Base-by-base conservation (phyloP, 768 basidiomycete species). In the Pulveroboletus sp. region DNA sequence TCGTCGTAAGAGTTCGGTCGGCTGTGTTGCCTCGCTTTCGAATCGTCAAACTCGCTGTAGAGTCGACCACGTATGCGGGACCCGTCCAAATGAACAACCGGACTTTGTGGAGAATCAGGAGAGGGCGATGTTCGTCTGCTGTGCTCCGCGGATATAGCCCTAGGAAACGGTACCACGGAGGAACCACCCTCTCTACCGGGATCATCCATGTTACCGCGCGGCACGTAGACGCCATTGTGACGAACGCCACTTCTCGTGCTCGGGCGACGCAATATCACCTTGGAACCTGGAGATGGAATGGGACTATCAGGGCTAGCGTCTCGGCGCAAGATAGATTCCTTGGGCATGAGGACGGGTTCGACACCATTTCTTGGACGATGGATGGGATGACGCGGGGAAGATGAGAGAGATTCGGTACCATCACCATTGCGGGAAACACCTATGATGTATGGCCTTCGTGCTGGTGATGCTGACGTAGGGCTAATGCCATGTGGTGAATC, bases 1-100 rank as follows among this genome's bases (percentile, higher is more conserved):
- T 85, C 89, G 58, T 87, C 89, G 51, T 80, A 79, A 50, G 86
- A 86, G 58, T 69, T 81, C 14, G 85, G 85, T 34, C 85, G 73
- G 14, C 75, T 75, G 27, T 79, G 76, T 47, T 79, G 71, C 48
- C 79, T 72, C 46, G 71, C 44, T 44, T 66, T 79, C 5, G 74
- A 64, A 9, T 81, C 81, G 57, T 86, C 85, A 46, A 85, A 70
- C 56, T 89, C 87, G 60, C 83, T 87, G 62, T 86, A 82, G 70
- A 88, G 85, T 27, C 86, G 79, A 16, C 82, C 80, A 11, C 62
- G 63, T 37, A 67, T 47, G 19, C 87, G 78, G 35, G 73, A 75
- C 14, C 62, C 69, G 22, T 67, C 67, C 24, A 57, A 26, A 37
- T 48, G 56, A 71, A 73, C 46, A 58, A 52, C 20, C 53, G 55